Percentiles rank a stretch among this genome's conserved stretches.
These are phyloP conservation scores for Aspergillus piperis DNA, from an alignment of 2,329 filamentous ascomycete species.

Conservation along the genomic window DNA sequence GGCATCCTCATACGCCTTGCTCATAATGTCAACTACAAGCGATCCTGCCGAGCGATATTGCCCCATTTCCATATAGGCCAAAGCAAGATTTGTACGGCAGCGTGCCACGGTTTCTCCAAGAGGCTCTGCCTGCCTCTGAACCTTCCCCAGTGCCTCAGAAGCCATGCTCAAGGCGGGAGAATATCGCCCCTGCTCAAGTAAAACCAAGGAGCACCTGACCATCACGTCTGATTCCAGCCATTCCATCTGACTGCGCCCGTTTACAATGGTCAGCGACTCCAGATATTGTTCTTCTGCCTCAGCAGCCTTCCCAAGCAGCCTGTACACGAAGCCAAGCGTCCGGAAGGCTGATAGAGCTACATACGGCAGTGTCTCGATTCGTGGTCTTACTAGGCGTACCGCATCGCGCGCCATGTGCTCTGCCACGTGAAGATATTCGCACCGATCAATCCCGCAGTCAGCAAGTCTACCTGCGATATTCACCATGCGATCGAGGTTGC, in stretches of 20 bases:
- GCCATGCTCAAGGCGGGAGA: not conserved
- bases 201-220: not conserved
- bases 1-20: not conserved
- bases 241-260: not conserved
- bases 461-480: not conserved
- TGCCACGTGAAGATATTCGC: not conserved
- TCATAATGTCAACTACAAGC: not conserved
- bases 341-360: not conserved
- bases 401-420: not conserved
- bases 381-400: not conserved
- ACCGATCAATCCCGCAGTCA: not conserved
- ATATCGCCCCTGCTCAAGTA: not conserved
- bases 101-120: not conserved
- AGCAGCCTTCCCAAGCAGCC: not conserved
- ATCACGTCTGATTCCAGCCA: not conserved
- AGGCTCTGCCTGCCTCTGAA: not conserved
- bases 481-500: not conserved
- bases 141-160: not conserved
- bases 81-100: not conserved
- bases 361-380: not conserved
- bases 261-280: not conserved
- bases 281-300: constrained; percentile 1
- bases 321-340: not conserved
- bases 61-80: not conserved
- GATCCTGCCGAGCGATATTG: not conserved